Evolutionary conservation across 768 basidiomycete genomes (phyloP).

Genomic region (Tylopilus rubrobrunneus): DNA sequence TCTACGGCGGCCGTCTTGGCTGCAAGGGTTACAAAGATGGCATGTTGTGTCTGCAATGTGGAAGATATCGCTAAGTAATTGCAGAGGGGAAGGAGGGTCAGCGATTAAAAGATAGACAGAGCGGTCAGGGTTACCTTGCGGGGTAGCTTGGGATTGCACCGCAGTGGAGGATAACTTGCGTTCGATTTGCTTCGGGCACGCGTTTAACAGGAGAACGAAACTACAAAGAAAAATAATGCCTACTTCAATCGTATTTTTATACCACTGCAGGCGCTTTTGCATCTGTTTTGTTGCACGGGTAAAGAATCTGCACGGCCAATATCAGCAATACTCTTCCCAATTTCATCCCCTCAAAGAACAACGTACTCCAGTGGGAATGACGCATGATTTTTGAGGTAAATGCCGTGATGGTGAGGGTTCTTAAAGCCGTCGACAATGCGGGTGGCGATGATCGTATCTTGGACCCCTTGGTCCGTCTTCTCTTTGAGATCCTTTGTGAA

Average conservation of each 20-base stretch:
- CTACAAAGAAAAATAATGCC: slow-evolving; percentile 2
- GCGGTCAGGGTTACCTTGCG: slow-evolving; percentile 52
- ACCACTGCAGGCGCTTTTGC: slow-evolving; percentile 69
- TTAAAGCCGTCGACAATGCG: slow-evolving; percentile 76
- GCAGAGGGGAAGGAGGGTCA: not conserved
- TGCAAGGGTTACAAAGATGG: slow-evolving; percentile 72
- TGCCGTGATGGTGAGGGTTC: slow-evolving; percentile 67
- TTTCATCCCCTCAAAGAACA: not conserved
- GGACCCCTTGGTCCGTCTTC: slow-evolving; percentile 74
- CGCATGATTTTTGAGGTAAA: slow-evolving; percentile 73
- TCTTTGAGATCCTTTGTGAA: slow-evolving; percentile 66
- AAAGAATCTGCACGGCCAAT: slow-evolving; percentile 52
- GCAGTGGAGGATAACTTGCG: slow-evolving; percentile 70
- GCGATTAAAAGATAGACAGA: not conserved
- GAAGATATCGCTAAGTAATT: slow-evolving; percentile 56
- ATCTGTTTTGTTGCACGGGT: slow-evolving; percentile 67
- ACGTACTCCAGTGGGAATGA: slow-evolving; percentile 79
- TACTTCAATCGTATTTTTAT: slow-evolving; percentile 78
- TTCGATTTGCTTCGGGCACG: slow-evolving; percentile 53
- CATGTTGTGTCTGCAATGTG: slow-evolving; percentile 77
- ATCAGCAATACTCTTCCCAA: not conserved
- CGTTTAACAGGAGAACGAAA: not conserved
- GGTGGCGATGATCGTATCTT: slow-evolving; percentile 75
- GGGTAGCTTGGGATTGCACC: slow-evolving; percentile 60
- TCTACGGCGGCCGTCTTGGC: slow-evolving; percentile 72